Evolutionary conservation across 345 rosid species (phyloP), one percentile per base, ranked within the genome.

Genomic region (Lumnitzera littorea): DNA sequence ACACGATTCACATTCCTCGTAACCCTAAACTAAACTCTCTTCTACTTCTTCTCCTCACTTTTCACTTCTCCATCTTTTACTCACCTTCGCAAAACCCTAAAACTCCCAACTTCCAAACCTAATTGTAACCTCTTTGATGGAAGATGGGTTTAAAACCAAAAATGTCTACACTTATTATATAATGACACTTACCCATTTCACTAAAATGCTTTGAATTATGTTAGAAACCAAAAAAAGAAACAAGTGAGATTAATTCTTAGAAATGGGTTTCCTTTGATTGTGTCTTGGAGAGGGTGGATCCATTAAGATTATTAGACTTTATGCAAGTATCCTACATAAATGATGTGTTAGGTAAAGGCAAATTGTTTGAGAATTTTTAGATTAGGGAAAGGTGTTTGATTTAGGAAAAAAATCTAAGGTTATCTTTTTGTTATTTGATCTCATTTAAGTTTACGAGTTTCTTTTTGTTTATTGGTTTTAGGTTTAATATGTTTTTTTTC

Each of bases 181-280:
- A 73, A 88, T 48, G 96, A 78, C 17, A 70, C 89, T 31, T 90
- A 96, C 80, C 96, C 97, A 12, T 90, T 94, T 53, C 97, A 88
- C 62, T 70, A 96, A 64, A 88, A 90, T 78, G 74, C 97, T 16
- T 94, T 97, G 92, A 94, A 90, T 67, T 90, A 95, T 78, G 49
- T 88, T 63, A 60, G 71, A 61, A 90, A 83, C 85, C 74, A 80
- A 67, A 70, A 92, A 55, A 1, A 83, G 73, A 12, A 70, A 91
- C 77, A 88, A 81, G 12, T 52, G 36, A 12, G n/a, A 86, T 88
- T 81, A 90, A 83, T 77, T 86, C 97, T 2, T 80, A 91, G 95
- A 70, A 78, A 69, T 94, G 99, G 99, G 85, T 75, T 3, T 97
- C 97, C 7, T 58, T 69, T 49, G 65, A 46, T 2, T 94, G 99